Conservation (phyloP, 805 yeast species). For the Komagataella pastoris region DNA sequence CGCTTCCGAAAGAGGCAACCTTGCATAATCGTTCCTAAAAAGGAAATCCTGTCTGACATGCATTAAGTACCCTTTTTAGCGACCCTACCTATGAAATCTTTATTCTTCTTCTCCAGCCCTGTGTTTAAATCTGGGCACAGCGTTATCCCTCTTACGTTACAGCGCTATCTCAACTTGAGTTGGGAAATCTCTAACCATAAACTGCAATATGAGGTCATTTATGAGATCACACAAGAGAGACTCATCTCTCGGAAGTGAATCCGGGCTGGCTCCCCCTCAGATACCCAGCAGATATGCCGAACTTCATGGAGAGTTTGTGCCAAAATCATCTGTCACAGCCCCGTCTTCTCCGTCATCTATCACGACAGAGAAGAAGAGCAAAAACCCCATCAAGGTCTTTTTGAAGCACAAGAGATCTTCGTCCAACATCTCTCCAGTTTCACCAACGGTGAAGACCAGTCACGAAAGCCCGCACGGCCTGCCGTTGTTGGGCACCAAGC, state of each 20-base stretch:
- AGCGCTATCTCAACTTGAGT: not conserved
- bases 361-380: conserved; percentile 6
- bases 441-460: not conserved
- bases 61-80: not conserved
- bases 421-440: not conserved
- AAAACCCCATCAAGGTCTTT: conserved; percentile 13
- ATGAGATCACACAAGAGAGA: conserved; percentile 16
- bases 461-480: not conserved
- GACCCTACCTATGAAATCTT: not conserved
- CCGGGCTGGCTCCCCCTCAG: conserved; percentile 2
- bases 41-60: not conserved
- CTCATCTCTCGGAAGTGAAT: conserved; percentile 7
- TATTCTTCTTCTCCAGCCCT: not conserved
- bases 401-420: conserved; percentile 13
- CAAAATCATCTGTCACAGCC: not conserved
- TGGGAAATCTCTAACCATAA: not conserved
- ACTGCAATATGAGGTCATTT: conserved; percentile 14
- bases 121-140: not conserved
- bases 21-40: not conserved
- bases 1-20: not conserved
- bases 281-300: conserved; percentile 2
- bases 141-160: not conserved
- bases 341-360: not conserved
- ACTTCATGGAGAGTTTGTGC: not conserved
- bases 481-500: not conserved